A percentile compares a stretch with the other conserved stretches of the same genome.
Conservation (phyloP, 108 stramenopile genomes). For the Nitzschia palea region DNA sequence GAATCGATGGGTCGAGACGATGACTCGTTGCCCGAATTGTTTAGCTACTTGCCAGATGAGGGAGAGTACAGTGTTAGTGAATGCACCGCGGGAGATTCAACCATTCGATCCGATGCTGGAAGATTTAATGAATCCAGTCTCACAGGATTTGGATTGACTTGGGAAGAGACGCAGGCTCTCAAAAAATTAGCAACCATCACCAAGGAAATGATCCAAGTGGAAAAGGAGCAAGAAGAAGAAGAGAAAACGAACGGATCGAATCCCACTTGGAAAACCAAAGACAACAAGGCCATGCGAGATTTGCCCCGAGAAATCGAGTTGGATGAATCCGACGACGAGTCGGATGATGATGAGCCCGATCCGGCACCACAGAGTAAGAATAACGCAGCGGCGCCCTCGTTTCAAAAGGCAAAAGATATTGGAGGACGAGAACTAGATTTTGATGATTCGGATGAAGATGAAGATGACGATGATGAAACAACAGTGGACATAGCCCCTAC, state of each 20-base stretch:
- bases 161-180: constrained; percentile 42
- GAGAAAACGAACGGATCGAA: neutral
- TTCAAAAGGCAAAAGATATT: constrained; percentile 29
- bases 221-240: constrained; percentile 11
- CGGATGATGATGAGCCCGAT: neutral
- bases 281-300: constrained; percentile 23
- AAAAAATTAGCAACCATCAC: constrained; percentile 40
- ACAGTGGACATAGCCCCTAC: neutral
- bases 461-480: constrained; percentile 6
- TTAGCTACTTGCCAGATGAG: constrained; percentile 27
- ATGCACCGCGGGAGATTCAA: neutral
- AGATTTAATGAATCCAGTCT: constrained; percentile 14
- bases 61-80: constrained; percentile 8
- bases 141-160: constrained; percentile 33
- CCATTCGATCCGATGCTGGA: constrained; percentile 1
- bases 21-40: constrained; percentile 15
- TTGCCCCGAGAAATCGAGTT: constrained; percentile 6
- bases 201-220: constrained; percentile 39
- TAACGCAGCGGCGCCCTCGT: neutral
- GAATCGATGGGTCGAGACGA: constrained; percentile 3
- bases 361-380: neutral
- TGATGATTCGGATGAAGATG: constrained; percentile 29
- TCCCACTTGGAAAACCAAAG: constrained; percentile 13
- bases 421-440: constrained; percentile 34
- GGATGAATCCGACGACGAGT: constrained; percentile 3